phyloP scores from a whole-genome alignment of 2,329 filamentous ascomycete genomes.

The Diaporthe citri region DNA sequence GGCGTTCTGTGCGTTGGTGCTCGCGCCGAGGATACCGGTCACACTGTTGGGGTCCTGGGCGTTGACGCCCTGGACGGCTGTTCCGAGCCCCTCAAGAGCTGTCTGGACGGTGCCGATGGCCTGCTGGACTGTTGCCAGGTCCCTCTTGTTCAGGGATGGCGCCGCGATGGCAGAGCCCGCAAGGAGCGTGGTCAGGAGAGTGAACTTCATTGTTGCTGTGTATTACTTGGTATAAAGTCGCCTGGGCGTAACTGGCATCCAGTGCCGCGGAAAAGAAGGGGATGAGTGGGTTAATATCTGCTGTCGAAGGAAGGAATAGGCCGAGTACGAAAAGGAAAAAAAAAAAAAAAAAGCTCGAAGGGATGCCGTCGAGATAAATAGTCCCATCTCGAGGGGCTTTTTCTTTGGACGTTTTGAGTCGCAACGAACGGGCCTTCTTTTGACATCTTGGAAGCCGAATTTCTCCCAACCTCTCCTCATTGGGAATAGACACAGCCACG shows the following conservation, averaged over 20 bases:
- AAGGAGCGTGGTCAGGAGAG: slow-evolving; percentile 30
- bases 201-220: slow-evolving; percentile 34
- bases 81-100: slow-evolving; percentile 33
- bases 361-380: slow-evolving; percentile 26
- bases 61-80: slow-evolving; percentile 36
- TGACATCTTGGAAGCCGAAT: slow-evolving; percentile 27
- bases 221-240: slow-evolving; percentile 7
- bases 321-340: not conserved
- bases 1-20: slow-evolving; percentile 39
- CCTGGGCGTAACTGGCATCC: slow-evolving; percentile 20
- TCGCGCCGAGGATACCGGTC: slow-evolving; percentile 60
- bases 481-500: slow-evolving; percentile 27
- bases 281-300: not conserved
- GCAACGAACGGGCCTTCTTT: slow-evolving; percentile 28
- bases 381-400: not conserved
- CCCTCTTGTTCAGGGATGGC: slow-evolving; percentile 33
- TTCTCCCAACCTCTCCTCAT: slow-evolving; percentile 16
- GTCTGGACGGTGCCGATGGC: slow-evolving; percentile 35
- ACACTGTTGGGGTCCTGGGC: slow-evolving; percentile 53
- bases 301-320: not conserved
- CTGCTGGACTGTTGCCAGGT: slow-evolving; percentile 33
- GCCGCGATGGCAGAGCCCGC: slow-evolving; percentile 35
- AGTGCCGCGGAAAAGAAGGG: slow-evolving; percentile 26
- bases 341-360: not conserved
- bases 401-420: slow-evolving; percentile 30